These are phyloP conservation scores for Pseudogymnoascus sp. DNA, from an alignment of 2,329 filamentous ascomycete genomes.

Conservation along the genomic window DNA sequence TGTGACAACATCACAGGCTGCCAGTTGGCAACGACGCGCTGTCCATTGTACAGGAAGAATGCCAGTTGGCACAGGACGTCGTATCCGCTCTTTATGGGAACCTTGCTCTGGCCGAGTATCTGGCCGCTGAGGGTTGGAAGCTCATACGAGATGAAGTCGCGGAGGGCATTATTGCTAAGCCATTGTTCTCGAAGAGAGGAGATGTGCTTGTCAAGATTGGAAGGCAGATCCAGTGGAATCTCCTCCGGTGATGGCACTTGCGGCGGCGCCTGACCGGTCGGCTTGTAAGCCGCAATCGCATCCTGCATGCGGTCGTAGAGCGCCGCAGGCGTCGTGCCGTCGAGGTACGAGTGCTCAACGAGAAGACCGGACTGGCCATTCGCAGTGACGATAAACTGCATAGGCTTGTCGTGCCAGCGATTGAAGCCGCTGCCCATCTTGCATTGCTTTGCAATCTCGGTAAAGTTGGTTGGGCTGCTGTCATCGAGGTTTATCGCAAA, in stretches of 20 bases:
- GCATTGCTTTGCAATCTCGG: conserved; percentile 14
- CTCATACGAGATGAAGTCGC: conserved; percentile 12
- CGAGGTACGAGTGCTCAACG: conserved; percentile 20
- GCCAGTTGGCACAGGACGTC: conserved; percentile 19
- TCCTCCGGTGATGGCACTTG: neutral
- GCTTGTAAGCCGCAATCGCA: conserved; percentile 11
- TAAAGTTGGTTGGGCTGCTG: conserved; percentile 12
- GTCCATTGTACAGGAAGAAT: conserved; percentile 18
- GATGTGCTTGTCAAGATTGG: conserved; percentile 15
- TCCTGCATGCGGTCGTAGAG: conserved; percentile 14
- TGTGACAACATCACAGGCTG: conserved; percentile 18
- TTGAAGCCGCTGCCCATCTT: conserved; percentile 21
- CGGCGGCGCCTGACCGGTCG: neutral
- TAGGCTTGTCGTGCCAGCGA: conserved; percentile 23
- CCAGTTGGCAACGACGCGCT: conserved; percentile 14
- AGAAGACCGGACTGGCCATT: conserved; percentile 20
- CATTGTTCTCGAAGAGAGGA: conserved; percentile 12
- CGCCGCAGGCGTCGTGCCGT: conserved; percentile 14
- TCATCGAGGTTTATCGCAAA: conserved; percentile 24
- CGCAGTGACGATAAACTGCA: conserved; percentile 19
- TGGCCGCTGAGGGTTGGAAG: conserved; percentile 12
- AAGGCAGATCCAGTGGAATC: conserved; percentile 7
- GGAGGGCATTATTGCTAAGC: conserved; percentile 1
- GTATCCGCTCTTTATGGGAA: conserved; percentile 15
- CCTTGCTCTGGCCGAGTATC: conserved; percentile 2